Conservation (phyloP, 441 rosid genomes). For the Pelargonium fulgidum region DNA sequence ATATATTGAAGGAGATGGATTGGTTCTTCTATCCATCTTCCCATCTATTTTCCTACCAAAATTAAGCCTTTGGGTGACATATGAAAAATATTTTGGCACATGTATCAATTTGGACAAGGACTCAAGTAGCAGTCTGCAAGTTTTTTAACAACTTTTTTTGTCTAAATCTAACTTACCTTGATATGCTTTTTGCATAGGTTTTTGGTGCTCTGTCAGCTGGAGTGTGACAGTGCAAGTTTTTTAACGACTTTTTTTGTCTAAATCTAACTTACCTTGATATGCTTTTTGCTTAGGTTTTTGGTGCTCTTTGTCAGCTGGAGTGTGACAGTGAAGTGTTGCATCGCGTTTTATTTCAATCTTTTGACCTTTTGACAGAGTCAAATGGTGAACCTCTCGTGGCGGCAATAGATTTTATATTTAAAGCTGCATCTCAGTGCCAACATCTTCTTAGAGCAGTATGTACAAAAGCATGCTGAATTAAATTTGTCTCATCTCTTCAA, state of each 20-base stretch:
- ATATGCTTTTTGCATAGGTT: conserved; percentile 44
- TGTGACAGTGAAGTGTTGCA: conserved; percentile 89
- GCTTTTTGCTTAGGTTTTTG: conserved; percentile 58
- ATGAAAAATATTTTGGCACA: neutral
- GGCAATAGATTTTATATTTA: conserved; percentile 74
- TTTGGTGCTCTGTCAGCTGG: conserved; percentile 84
- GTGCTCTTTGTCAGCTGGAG: conserved; percentile 82
- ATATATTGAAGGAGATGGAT: neutral
- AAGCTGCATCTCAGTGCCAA: conserved; percentile 87
- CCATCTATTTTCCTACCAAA: neutral
- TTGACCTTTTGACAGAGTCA: conserved; percentile 61
- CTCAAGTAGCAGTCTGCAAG: neutral
- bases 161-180: conserved; percentile 11
- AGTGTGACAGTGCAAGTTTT: conserved; percentile 42
- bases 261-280: conserved; percentile 10
- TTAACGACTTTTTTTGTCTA: neutral
- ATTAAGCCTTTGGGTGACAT: neutral
- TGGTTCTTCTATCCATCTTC: neutral
- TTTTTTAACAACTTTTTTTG: neutral
- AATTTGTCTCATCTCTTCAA: neutral
- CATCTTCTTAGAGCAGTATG: conserved; percentile 91
- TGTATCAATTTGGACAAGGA: neutral
- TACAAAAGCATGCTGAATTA: conserved; percentile 6
- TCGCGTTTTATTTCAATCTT: conserved; percentile 57
- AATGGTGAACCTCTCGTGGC: conserved; percentile 79